A percentile compares a stretch with the other conserved stretches of the same genome.
Conservation (phyloP, 257 asterid species). For the Solanum tacnaense region DNA sequence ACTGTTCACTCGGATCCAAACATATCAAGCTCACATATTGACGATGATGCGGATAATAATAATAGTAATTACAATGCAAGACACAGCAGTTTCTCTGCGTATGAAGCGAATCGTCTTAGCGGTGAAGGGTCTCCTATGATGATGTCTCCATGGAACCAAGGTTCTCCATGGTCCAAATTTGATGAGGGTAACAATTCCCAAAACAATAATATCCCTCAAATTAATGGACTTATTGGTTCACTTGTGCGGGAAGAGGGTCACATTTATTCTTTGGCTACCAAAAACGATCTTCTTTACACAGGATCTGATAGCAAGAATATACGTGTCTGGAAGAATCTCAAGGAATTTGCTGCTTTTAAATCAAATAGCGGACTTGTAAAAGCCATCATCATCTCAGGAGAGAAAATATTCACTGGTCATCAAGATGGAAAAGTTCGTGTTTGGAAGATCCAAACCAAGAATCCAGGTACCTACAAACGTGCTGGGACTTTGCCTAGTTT, state of each 20-base stretch:
- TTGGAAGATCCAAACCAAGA: slow-evolving; percentile 25
- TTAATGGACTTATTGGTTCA: slow-evolving; percentile 24
- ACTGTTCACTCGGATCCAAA: slow-evolving; percentile 32
- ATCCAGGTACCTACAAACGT: slow-evolving; percentile 14
- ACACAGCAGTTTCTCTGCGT: slow-evolving; percentile 48
- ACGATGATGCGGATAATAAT: slow-evolving; percentile 9
- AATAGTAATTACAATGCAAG: slow-evolving; percentile 15
- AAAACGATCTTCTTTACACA: slow-evolving; percentile 32
- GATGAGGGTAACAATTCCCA: background rate
- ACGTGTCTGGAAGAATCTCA: slow-evolving; percentile 37
- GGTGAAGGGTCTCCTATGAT: slow-evolving; percentile 45
- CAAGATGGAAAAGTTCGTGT: slow-evolving; percentile 58
- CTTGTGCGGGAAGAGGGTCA: slow-evolving; percentile 48
- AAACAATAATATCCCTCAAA: slow-evolving; percentile 5
- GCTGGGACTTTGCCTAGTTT: slow-evolving; percentile 42
- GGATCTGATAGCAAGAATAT: slow-evolving; percentile 62
- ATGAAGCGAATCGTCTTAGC: slow-evolving; percentile 40
- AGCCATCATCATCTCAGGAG: slow-evolving; percentile 38
- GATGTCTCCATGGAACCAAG: slow-evolving; percentile 57
- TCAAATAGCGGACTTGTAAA: slow-evolving; percentile 50
- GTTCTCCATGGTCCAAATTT: slow-evolving; percentile 20
- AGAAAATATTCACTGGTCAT: slow-evolving; percentile 47
- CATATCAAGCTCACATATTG: slow-evolving; percentile 16
- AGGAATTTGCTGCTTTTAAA: slow-evolving; percentile 37
- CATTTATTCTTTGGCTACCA: slow-evolving; percentile 39